These are phyloP conservation scores for Bipolaris zeicola DNA, from an alignment of 2,329 filamentous ascomycete genomes.

Conservation along the genomic window DNA sequence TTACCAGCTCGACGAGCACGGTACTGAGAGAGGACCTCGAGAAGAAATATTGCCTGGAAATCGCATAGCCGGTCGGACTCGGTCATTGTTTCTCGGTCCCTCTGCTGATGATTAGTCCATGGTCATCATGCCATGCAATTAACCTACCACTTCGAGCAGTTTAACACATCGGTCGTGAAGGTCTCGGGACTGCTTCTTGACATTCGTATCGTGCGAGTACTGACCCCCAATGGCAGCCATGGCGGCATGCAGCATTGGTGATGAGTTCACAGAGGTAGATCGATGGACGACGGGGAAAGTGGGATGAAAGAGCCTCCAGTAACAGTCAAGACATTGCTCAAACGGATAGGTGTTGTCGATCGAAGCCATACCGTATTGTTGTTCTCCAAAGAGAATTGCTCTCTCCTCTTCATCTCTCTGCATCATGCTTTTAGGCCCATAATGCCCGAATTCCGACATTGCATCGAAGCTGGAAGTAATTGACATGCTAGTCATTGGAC, in stretches of 20 bases:
- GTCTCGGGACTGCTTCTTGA: conserved; percentile 44
- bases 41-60: conserved; percentile 52
- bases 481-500: conserved; percentile 33
- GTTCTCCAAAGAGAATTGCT: conserved; percentile 41
- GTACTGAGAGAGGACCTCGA: conserved; percentile 52
- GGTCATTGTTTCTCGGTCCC: conserved; percentile 30
- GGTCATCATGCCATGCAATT: not conserved
- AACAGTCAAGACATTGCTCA: conserved; percentile 52
- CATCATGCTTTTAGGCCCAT: conserved; percentile 38
- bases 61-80: conserved; percentile 47
- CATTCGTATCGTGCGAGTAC: conserved; percentile 42
- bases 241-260: conserved; percentile 53
- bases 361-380: conserved; percentile 48
- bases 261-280: conserved; percentile 46
- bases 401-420: conserved; percentile 48
- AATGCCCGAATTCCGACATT: conserved; percentile 35
- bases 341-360: conserved; percentile 39
- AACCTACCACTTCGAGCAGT: conserved; percentile 44
- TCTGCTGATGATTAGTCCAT: conserved; percentile 31
- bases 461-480: conserved; percentile 25
- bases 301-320: conserved; percentile 54
- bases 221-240: conserved; percentile 54
- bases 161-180: conserved; percentile 52
- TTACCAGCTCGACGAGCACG: conserved; percentile 48
- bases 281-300: conserved; percentile 53